Evolutionary conservation across 495 filamentous ascomycete species (phyloP).

Genomic region (Darksidea phi): DNA sequence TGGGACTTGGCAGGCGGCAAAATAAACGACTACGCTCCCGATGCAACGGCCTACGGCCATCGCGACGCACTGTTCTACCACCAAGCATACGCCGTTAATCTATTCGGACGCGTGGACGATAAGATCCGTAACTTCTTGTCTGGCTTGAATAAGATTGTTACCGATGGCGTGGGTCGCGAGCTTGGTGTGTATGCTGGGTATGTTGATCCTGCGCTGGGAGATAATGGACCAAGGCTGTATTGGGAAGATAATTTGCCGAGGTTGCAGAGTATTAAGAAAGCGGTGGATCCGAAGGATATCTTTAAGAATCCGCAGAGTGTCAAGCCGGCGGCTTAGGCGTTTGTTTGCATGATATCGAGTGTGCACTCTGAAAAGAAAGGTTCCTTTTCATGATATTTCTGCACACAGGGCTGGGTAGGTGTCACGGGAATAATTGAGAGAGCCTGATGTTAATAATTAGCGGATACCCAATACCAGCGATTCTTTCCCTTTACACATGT

Average conservation of each 20-base stretch:
- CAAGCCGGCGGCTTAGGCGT: constrained; percentile 34
- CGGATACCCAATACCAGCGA: too few relatives aligned
- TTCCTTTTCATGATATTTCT: too few relatives aligned
- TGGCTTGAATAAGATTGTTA: constrained; percentile 47
- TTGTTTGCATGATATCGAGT: too few relatives aligned
- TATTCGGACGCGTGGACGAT: constrained; percentile 45
- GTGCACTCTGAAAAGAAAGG: too few relatives aligned
- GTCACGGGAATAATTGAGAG: too few relatives aligned
- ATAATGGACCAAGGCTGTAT: constrained; percentile 40
- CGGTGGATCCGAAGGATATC: constrained; percentile 57
- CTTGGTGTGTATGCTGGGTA: constrained; percentile 38
- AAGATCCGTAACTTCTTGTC: constrained; percentile 45
- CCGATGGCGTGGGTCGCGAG: constrained; percentile 20
- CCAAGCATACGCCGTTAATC: constrained; percentile 47
- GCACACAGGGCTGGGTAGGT: too few relatives aligned
- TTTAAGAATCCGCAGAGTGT: constrained; percentile 65
- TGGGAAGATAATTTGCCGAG: constrained; percentile 54
- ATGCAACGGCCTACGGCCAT: constrained; percentile 50
- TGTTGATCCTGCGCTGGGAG: constrained; percentile 35
- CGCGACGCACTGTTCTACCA: constrained; percentile 51
- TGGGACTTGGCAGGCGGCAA: constrained; percentile 51
- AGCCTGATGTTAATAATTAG: too few relatives aligned
- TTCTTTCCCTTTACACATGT: too few relatives aligned
- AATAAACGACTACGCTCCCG: constrained; percentile 42
- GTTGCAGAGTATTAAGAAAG: constrained; percentile 55